Base-by-base conservation (phyloP, 2,329 filamentous ascomycete species). In the Ophiostoma sp. region DNA sequence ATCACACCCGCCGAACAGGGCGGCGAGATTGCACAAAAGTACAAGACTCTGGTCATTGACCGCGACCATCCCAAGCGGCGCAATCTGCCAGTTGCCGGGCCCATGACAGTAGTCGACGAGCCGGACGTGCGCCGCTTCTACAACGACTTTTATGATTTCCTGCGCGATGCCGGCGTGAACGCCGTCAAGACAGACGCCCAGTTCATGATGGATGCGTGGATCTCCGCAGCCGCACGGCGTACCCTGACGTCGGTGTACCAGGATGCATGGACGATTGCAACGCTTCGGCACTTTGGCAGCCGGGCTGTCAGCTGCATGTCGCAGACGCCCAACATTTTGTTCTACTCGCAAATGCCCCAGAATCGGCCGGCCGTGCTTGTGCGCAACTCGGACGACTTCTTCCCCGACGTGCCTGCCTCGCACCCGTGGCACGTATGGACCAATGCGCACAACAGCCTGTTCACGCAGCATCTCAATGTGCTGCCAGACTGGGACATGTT, bases 341-440 rank as follows among this genome's bases (percentile, higher is more conserved):
- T 97, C 80, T 88, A 93, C 77, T 90, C 90, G 0, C 92, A 96
- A 75, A 82, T 97, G 33, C 91, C 91, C 0, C 86, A 83, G n/a
- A 92, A 90, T 77, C 88, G 88, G 67, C 91, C 92, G 0, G 83
- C 87, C 0, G 84, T 96, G 33, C 82, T 94, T 0, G 86, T 93
- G 23, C 90, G 95, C 66, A 98, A 96, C 79, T 96, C 92, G 0
- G 94, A 89, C 73, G 91, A 98, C 79, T 99, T 94, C 83, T 97
- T 96, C 78, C 95, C 95, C 0, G 87, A 93, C 64, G 86, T 93
- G 4, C 86, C 89, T 0, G 85, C 87, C 0, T 93, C 90, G 7
- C 95, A 99, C 73, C 87, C 94, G 0, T 99, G 95, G 94, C 95
- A 99, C 78, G 86, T 98, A 48, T 99, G 96, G 83, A 88, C 90